Percentiles rank a stretch among this genome's conserved stretches.
These are phyloP conservation scores for Alternaria triticimaculans DNA, from an alignment of 2,329 filamentous ascomycete species.

Conservation along the genomic window DNA sequence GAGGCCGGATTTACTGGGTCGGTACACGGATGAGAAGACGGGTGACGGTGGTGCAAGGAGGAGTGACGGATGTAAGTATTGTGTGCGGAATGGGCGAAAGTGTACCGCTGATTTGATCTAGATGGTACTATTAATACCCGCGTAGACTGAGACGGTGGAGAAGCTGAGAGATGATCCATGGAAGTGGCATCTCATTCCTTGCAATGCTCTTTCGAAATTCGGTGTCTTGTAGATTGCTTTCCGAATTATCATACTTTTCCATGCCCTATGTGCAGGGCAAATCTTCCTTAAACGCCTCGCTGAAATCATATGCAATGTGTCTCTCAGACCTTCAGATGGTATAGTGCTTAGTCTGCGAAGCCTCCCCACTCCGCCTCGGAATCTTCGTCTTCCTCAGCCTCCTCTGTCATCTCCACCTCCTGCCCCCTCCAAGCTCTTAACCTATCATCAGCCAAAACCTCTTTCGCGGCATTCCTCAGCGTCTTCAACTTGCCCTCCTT, in stretches of 20 bases:
- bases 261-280: background rate
- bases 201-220: background rate
- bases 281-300: slow-evolving; percentile 19
- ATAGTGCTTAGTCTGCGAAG: slow-evolving; percentile 64
- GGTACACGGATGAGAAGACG: slow-evolving; percentile 20
- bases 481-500: slow-evolving; percentile 70
- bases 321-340: slow-evolving; percentile 3
- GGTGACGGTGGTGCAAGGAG: background rate
- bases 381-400: slow-evolving; percentile 55
- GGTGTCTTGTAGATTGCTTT: background rate
- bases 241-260: slow-evolving; percentile 4
- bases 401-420: slow-evolving; percentile 48
- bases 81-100: background rate
- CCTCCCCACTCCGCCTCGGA: slow-evolving; percentile 69
- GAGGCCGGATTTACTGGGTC: slow-evolving; percentile 31
- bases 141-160: background rate
- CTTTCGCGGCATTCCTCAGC: slow-evolving; percentile 72
- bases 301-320: slow-evolving; percentile 17
- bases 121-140: slow-evolving; percentile 9
- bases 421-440: slow-evolving; percentile 66
- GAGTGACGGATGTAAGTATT: slow-evolving; percentile 9
- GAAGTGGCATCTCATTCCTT: background rate
- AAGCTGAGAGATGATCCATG: background rate
- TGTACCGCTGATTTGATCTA: background rate
- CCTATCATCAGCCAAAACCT: slow-evolving; percentile 76